Base-by-base conservation (phyloP, 768 basidiomycete genomes). In the Rhodotorula toruloides region DNA sequence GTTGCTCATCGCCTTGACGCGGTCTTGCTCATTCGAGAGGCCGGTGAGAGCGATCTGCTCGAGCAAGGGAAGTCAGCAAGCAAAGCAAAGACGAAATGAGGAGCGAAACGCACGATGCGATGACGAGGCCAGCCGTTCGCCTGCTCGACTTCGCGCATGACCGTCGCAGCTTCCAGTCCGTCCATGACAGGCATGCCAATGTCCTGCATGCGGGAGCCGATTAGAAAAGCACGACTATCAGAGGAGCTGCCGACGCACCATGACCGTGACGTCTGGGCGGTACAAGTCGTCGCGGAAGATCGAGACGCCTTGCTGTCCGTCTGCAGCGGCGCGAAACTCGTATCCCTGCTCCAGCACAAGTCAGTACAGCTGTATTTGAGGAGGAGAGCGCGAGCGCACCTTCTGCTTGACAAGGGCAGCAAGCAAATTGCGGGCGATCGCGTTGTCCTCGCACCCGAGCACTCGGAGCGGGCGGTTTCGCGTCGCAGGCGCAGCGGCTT, bases 41-140 rank as follows among this genome's bases (percentile, higher is more conserved):
- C 36, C 54, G n/a, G 54, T 54, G 12, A 54, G n/a, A 16, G 54
- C 54, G 39, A 54, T 54, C 54, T 54, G 54, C 36, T 17, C n/a
- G 25, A 19, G 34, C 9, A 34, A 54, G 53, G 48, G 8, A n/a
- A 53, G 2, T n/a, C 8, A 22, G 53, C 1, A 29, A 25, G 2
- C 25, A 29, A 11, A 2, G n/a, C 22, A 25, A 36, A n/a, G 14
- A 6, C 8, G 27, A 36, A 21, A 34, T n/a, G n/a, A 47, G n/a
- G n/a, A 47, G 46, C 6, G n/a, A n/a, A 2, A 27, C 54, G 54
- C n/a, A 56, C 54, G 22, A 56, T 56, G 11, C 22, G 22, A 22
- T 31, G 21, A 3, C 31, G 17, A 3, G 29, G 17, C 54, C 54
- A 56, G 42, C 54, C 54, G 31, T 31, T 17, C 22, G 31, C 40